These are phyloP conservation scores for Bruguiera parviflora DNA, from an alignment of 345 rosid genomes.

Conservation along the genomic window DNA sequence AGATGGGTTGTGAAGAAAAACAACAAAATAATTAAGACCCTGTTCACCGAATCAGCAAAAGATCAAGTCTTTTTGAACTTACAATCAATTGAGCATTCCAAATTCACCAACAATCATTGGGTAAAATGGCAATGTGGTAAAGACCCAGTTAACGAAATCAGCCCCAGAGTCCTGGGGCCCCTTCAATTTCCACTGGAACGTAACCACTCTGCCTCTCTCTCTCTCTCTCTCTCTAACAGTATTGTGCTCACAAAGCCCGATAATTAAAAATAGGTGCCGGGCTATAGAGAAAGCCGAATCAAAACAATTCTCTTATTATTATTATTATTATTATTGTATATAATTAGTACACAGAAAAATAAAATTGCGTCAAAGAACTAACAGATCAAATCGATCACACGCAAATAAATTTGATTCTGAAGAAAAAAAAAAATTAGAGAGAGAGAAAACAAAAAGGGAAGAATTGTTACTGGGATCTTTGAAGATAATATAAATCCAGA, in stretches of 20 bases:
- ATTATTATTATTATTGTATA: neutral
- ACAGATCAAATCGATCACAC: neutral
- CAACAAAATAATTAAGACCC: neutral
- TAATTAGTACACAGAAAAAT: neutral
- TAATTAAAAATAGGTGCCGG: neutral
- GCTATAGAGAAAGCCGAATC: neutral
- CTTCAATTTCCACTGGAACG: slow-evolving; percentile 1
- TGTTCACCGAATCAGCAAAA: slow-evolving; percentile 12
- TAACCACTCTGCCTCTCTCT: neutral
- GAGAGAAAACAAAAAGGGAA: neutral
- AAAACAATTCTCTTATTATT: neutral
- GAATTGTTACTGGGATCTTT: slow-evolving; percentile 3
- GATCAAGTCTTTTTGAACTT: neutral
- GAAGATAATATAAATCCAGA: slow-evolving; percentile 21
- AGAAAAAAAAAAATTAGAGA: neutral
- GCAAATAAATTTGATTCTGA: neutral
- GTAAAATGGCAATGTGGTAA: neutral
- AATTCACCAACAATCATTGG: neutral
- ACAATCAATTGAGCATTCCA: neutral
- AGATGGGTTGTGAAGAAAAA: neutral
- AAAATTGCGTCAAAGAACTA: neutral
- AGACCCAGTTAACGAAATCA: slow-evolving; percentile 14
- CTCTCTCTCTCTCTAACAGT: neutral
- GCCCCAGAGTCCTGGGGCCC: slow-evolving; percentile 17
- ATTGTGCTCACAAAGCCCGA: slow-evolving; percentile 1